Percentiles rank a stretch among this genome's conserved stretches.
Evolutionary conservation across 192 early-diverging fungal genomes (phyloP).

Genomic region (Podila verticillata): DNA sequence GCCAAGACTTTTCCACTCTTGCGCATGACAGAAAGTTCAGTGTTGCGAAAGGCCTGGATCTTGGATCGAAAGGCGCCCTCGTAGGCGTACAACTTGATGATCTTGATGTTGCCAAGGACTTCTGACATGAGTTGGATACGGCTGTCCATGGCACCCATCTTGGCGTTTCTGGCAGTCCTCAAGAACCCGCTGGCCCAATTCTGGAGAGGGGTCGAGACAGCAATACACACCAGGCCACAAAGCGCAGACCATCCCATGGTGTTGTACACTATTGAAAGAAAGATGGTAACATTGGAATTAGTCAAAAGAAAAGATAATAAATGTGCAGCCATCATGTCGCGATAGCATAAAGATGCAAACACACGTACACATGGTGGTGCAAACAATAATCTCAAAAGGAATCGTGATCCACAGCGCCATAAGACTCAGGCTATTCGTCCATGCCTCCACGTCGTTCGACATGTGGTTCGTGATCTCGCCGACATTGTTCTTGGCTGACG

Average conservation of each 20-base stretch:
- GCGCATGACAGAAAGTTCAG: conserved; percentile 16
- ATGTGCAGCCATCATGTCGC: no score
- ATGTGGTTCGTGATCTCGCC: conserved; percentile 39
- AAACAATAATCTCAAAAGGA: conserved; percentile 18
- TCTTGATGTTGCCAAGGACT: conserved; percentile 29
- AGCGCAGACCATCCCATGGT: conserved; percentile 31
- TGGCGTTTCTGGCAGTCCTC: conserved; percentile 3
- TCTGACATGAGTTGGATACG: conserved; percentile 33
- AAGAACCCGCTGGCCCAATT: conserved; percentile 13
- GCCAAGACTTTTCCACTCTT: background rate
- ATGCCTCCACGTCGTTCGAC: conserved; percentile 33
- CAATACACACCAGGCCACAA: conserved; percentile 12
- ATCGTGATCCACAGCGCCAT: conserved; percentile 4
- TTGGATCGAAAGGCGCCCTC: conserved; percentile 20
- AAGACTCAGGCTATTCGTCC: conserved; percentile 6
- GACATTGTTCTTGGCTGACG: conserved; percentile 15
- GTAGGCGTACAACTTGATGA: conserved; percentile 39
- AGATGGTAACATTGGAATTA: background rate
- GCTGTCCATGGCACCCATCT: conserved; percentile 20
- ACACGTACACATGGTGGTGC: conserved; percentile 18
- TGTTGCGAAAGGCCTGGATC: conserved; percentile 3
- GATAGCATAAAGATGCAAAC: no score
- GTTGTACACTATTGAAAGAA: conserved; percentile 6
- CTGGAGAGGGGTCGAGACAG: conserved; percentile 23
- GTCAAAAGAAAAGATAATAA: no score